Evolutionary conservation across 768 basidiomycete species (phyloP).

Genomic region (Porpolomopsis calyptriformis): DNA sequence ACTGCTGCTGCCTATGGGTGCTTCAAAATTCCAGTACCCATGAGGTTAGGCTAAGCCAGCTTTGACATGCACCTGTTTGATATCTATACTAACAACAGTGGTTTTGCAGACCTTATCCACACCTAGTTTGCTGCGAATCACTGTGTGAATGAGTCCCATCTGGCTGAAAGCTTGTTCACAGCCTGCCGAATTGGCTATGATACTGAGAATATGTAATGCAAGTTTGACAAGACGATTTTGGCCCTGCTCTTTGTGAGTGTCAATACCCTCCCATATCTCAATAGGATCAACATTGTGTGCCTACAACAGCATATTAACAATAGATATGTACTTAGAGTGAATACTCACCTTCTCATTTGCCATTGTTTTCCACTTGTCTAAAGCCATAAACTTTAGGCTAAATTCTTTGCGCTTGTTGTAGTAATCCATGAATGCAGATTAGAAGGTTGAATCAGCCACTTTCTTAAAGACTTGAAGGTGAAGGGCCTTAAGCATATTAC

Average conservation of each 20-base stretch:
- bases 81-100: constrained; percentile 13
- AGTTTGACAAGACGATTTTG: constrained; percentile 12
- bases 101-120: constrained; percentile 14
- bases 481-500: too few species aligned
- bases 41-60: constrained; percentile 9
- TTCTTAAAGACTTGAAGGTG: too few species aligned
- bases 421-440: too few species aligned
- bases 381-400: constrained; percentile 3
- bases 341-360: constrained; percentile 11
- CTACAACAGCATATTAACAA: neutral
- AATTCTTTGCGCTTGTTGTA: constrained; percentile 9
- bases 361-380: constrained; percentile 1
- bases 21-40: constrained; percentile 5
- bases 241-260: too few species aligned
- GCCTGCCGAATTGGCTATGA: constrained; percentile 21
- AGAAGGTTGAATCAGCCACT: too few species aligned
- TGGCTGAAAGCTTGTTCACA: constrained; percentile 19
- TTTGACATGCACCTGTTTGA: constrained; percentile 11
- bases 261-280: too few species aligned
- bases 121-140: constrained; percentile 6
- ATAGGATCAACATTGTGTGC: constrained; percentile 3
- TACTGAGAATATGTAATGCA: constrained; percentile 17
- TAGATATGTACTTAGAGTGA: neutral
- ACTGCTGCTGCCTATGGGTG: neutral
- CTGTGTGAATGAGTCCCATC: constrained; percentile 19